Percentiles rank a stretch among this genome's conserved stretches.
These are phyloP conservation scores for Euphorbia celastroides DNA, from an alignment of 441 rosid species.

Conservation along the genomic window DNA sequence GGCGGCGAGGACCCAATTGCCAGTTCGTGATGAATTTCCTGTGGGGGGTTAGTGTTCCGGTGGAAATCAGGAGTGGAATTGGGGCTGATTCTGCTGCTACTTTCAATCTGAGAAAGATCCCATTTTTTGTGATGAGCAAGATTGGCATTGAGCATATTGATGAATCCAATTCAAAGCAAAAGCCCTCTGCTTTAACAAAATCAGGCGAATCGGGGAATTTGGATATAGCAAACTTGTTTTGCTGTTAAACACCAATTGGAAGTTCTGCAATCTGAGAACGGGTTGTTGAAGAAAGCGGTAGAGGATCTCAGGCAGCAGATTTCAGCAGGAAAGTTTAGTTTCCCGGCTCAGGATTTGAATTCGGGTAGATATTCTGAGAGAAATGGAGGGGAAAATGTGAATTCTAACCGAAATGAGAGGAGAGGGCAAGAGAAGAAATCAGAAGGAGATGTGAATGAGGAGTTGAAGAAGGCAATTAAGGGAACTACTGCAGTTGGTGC, in stretches of 20 bases:
- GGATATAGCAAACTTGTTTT: slow-evolving; percentile 44
- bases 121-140: slow-evolving; percentile 76
- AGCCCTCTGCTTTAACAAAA: slow-evolving; percentile 5
- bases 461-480: slow-evolving; percentile 54
- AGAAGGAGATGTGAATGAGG: slow-evolving; percentile 41
- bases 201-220: slow-evolving; percentile 21
- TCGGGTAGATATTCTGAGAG: slow-evolving; percentile 41
- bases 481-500: no score
- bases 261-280: slow-evolving; percentile 56
- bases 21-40: slow-evolving; percentile 62
- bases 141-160: slow-evolving; percentile 75
- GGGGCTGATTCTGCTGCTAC: slow-evolving; percentile 35
- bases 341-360: slow-evolving; percentile 22
- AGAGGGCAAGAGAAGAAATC: slow-evolving; percentile 43
- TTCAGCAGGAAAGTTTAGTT: slow-evolving; percentile 16
- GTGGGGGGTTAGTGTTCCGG: slow-evolving; percentile 87
- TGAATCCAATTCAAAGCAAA: slow-evolving; percentile 22
- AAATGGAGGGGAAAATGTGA: slow-evolving; percentile 20
- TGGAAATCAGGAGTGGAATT: slow-evolving; percentile 33
- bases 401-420: slow-evolving; percentile 20
- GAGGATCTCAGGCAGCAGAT: slow-evolving; percentile 68
- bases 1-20: slow-evolving; percentile 58
- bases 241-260: slow-evolving; percentile 54
- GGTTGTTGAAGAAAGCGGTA: slow-evolving; percentile 48
- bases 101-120: slow-evolving; percentile 52